These are phyloP conservation scores for Penicillium goetzii DNA, from an alignment of 495 filamentous ascomycete genomes.

Conservation along the genomic window DNA sequence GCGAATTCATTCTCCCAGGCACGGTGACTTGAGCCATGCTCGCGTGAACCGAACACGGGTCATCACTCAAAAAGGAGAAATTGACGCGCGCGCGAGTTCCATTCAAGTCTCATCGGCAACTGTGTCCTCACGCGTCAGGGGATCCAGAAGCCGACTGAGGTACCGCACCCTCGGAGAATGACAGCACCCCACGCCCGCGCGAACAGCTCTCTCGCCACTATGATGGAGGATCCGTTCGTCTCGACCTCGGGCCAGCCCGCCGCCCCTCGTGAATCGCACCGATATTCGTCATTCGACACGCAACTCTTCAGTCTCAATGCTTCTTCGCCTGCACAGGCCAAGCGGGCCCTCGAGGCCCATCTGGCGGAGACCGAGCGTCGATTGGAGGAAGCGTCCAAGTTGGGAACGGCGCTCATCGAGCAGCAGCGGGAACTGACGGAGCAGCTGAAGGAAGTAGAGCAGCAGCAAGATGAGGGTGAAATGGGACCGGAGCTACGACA, in stretches of 20 bases:
- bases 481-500: slow-evolving; percentile 82
- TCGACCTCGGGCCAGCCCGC: slow-evolving; percentile 41
- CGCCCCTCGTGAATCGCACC: slow-evolving; percentile 58
- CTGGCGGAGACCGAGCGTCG: slow-evolving; percentile 87
- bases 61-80: slow-evolving; percentile 21
- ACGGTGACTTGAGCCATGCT: slow-evolving; percentile 40
- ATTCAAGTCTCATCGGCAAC: slow-evolving; percentile 29
- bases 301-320: slow-evolving; percentile 77
- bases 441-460: slow-evolving; percentile 81
- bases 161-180: slow-evolving; percentile 23
- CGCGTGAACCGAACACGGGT: slow-evolving; percentile 29
- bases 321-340: slow-evolving; percentile 81
- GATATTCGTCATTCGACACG: slow-evolving; percentile 78
- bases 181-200: slow-evolving; percentile 23
- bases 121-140: slow-evolving; percentile 32
- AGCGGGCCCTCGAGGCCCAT: slow-evolving; percentile 87
- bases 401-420: slow-evolving; percentile 82
- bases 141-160: slow-evolving; percentile 33
- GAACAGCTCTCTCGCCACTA: slow-evolving; percentile 33
- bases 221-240: slow-evolving; percentile 61
- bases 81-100: slow-evolving; percentile 25
- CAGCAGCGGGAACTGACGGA: slow-evolving; percentile 82
- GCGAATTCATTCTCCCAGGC: slow-evolving; percentile 11
- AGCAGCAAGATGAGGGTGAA: slow-evolving; percentile 75
- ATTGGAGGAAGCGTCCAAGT: slow-evolving; percentile 84